Percentiles rank a stretch among this genome's conserved stretches.
phyloP scores from a whole-genome alignment of 2,329 filamentous ascomycete species.

The Apiospora kogelbergensis region DNA sequence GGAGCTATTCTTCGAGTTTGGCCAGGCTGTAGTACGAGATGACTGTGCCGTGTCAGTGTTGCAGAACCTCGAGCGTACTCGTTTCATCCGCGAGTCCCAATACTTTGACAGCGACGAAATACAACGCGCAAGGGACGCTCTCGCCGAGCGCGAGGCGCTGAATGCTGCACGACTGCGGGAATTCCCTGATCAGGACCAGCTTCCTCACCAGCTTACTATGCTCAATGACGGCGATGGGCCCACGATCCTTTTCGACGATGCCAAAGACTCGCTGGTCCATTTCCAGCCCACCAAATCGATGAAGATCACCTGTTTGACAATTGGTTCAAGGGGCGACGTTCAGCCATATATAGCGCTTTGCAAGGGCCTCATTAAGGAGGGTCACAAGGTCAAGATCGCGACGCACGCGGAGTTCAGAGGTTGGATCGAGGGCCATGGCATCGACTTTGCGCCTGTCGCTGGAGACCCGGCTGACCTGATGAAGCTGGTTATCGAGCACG shows the following conservation, averaged over 20 bases:
- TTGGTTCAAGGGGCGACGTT: conserved; percentile 92
- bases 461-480: conserved; percentile 94
- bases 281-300: conserved; percentile 83
- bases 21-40: conserved; percentile 73
- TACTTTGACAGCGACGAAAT: conserved; percentile 67
- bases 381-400: conserved; percentile 83
- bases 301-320: conserved; percentile 88
- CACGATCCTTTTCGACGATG: conserved; percentile 86
- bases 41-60: conserved; percentile 84
- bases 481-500: conserved; percentile 93
- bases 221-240: conserved; percentile 54
- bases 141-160: conserved; percentile 78
- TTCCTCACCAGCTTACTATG: conserved; percentile 46
- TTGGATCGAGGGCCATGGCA: conserved; percentile 91
- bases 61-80: conserved; percentile 70
- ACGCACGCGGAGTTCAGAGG: conserved; percentile 87
- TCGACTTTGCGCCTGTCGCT: conserved; percentile 85
- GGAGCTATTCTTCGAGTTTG: conserved; percentile 95
- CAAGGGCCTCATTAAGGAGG: conserved; percentile 84
- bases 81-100: conserved; percentile 69
- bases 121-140: conserved; percentile 71
- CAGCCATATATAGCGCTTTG: conserved; percentile 97
- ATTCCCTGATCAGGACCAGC: conserved; percentile 49
- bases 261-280: conserved; percentile 81
- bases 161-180: conserved; percentile 67